These are phyloP conservation scores for Colletotrichum spinosum DNA, from an alignment of 2,329 filamentous ascomycete genomes.

Conservation along the genomic window DNA sequence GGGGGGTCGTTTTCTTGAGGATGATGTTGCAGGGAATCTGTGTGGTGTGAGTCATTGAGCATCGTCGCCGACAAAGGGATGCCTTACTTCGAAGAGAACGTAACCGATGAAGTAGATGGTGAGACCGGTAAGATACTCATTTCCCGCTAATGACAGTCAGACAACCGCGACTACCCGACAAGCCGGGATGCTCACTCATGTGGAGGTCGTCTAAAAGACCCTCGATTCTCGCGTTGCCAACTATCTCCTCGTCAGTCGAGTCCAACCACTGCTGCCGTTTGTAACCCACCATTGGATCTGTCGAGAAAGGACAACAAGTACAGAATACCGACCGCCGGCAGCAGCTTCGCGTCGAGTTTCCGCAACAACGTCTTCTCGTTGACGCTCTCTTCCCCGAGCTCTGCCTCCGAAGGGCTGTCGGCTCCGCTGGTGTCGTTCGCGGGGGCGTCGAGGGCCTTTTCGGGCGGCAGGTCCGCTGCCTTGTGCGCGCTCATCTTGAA, in stretches of 20 bases:
- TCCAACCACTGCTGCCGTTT: neutral
- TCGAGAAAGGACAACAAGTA: slow-evolving; percentile 70
- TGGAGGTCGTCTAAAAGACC: slow-evolving; percentile 63
- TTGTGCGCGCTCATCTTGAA: slow-evolving; percentile 22
- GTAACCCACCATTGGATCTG: slow-evolving; percentile 65
- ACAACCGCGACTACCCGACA: slow-evolving; percentile 42
- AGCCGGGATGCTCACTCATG: slow-evolving; percentile 60
- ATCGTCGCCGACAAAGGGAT: neutral
- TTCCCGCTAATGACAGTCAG: slow-evolving; percentile 54
- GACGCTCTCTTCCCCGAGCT: slow-evolving; percentile 44
- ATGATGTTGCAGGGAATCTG: slow-evolving; percentile 72
- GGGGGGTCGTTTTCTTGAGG: slow-evolving; percentile 69
- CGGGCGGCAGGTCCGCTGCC: slow-evolving; percentile 5
- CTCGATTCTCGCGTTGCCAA: slow-evolving; percentile 69
- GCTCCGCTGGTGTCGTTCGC: slow-evolving; percentile 15
- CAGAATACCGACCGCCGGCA: slow-evolving; percentile 65
- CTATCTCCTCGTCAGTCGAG: slow-evolving; percentile 47
- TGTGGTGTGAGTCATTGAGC: neutral
- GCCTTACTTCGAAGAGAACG: slow-evolving; percentile 64
- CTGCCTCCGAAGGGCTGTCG: slow-evolving; percentile 26
- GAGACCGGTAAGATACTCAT: slow-evolving; percentile 73
- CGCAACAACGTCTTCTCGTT: slow-evolving; percentile 69
- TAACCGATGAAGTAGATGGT: slow-evolving; percentile 76
- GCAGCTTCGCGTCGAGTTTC: slow-evolving; percentile 63
- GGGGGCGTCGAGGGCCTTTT: slow-evolving; percentile 24